Evolutionary conservation across 2,329 filamentous ascomycete genomes (phyloP), one percentile per base, ranked within the genome.

Genomic region (Monosporascus sp.): DNA sequence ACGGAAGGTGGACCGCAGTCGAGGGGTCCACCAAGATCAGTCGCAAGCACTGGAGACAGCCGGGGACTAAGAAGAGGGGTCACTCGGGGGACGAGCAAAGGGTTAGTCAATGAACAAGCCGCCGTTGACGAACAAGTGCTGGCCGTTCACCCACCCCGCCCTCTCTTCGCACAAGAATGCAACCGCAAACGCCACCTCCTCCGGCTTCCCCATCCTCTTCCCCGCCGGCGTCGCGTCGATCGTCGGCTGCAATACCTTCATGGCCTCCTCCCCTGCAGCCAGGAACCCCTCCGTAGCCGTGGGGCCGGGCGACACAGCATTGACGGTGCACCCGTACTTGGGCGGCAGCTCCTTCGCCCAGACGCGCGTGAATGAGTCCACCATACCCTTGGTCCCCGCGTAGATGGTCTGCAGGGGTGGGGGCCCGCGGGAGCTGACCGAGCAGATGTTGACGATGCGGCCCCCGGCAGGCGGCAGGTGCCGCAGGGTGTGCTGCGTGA

Each of bases 361-460:
- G 41, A 67, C 68, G 24, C 67, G 63, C 1, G 75, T 78, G 51
- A 77, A 75, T 3, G 67, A 68, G 55, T 78, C 75, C 1, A 76
- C 67, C 72, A 77, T 76, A n/a, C 72, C 73, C 59, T 78, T 78
- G 8, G 72, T 76, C 0, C 74, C 75, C 3, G 74, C 72, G 58
- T 78, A 78, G 53, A 78, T 73, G n/a, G 73, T 76, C 57, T 74
- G 71, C 53, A 65, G 59, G 9, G 69, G 51, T 6, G 70, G 69
- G 3, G 65, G 66, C 17, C 56, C 69, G 6, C 68, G 62, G 31
- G 70, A 62, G 15, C 68, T 69, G 37, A 71, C 66, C 52, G 66
- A 71, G 27, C 62, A 66, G 47, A 77, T 74, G 54, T 76, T 76
- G 58, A 77, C 63, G 50, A 77, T 76, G 9, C 75, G 66, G 1